These are phyloP conservation scores for Pholiota conissans DNA, from an alignment of 768 basidiomycete genomes.

Conservation along the genomic window DNA sequence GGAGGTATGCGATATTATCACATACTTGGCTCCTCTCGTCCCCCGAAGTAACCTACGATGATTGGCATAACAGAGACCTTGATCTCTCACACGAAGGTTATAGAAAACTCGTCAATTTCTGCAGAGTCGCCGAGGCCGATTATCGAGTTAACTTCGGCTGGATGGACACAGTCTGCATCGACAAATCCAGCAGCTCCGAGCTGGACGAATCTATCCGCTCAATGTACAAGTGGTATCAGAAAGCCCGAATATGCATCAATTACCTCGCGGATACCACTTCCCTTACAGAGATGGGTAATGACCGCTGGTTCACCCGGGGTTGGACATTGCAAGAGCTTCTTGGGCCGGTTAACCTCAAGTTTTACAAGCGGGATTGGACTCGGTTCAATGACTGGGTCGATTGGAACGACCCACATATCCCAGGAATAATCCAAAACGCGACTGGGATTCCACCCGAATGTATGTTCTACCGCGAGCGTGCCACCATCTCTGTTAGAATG, in stretches of 20 bases:
- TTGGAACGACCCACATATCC: not conserved
- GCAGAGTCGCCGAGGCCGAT: not conserved
- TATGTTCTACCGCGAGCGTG: not conserved
- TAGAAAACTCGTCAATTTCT: not conserved
- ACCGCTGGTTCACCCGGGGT: not conserved
- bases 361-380: not conserved
- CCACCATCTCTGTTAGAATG: not conserved
- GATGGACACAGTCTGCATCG: not conserved
- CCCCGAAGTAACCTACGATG: not conserved
- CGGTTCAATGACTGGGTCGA: not conserved
- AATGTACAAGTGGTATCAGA: not conserved
- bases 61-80: not conserved
- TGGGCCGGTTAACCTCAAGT: not conserved
- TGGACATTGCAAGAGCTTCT: not conserved
- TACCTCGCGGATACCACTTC: not conserved
- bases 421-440: not conserved
- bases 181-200: too few species aligned
- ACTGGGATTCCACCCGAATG: not conserved
- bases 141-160: not conserved
- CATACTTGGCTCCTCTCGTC: not conserved
- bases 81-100: not conserved
- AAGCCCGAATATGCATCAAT: not conserved
- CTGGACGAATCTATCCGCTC: not conserved
- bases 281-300: not conserved
- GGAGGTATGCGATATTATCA: not conserved